Evolutionary conservation across 2,329 filamentous ascomycete species (phyloP), one percentile per base, ranked within the genome.

Genomic region (Clonostachys byssicola): DNA sequence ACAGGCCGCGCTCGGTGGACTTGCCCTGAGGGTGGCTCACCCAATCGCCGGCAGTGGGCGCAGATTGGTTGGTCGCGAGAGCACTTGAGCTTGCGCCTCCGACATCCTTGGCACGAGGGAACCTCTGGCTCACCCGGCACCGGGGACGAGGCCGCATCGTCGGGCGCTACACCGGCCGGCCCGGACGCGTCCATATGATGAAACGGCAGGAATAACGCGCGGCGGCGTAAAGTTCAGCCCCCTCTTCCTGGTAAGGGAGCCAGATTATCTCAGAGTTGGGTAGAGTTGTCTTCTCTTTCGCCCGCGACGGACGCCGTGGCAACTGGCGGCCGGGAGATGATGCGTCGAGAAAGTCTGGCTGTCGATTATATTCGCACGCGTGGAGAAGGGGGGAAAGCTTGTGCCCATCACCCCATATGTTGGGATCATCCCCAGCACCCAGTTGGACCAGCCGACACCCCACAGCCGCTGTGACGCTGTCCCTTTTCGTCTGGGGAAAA

Each of bases 21-120:
- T 30, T 30, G 23, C 23, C 23, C 23, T 30, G 23, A 30, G 23
- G 23, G 23, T 30, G 23, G 23, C 23, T 36, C 48, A 64, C 60
- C 52, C 12, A 62, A 50, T 49, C 60, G 53, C 23, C 49, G 52
- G 50, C 63, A 66, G 33, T 66, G 58, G 3, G 56, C 53, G 47
- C 64, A 66, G 8, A 51, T 46, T n/a, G 63, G 63, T 38, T 56
- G 52, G 40, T 67, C 61, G 18, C 62, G 54, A n/a, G 60, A 64
- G 51, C 64, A 67, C 44, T 55, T 58, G 35, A 67, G 54, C 52
- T 67, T 67, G 7, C 61, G 56, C 43, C 51, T 56, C 23, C 63
- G 56, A 43, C 64, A 67, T 5, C 60, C 58, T 44, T 63, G 56
- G 50, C 63, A 67, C 4, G 63, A 62, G 5, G 60, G 58, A 4